Evolutionary conservation across 768 basidiomycete species (phyloP).

Genomic region (Macrolepiota dolichaula): DNA sequence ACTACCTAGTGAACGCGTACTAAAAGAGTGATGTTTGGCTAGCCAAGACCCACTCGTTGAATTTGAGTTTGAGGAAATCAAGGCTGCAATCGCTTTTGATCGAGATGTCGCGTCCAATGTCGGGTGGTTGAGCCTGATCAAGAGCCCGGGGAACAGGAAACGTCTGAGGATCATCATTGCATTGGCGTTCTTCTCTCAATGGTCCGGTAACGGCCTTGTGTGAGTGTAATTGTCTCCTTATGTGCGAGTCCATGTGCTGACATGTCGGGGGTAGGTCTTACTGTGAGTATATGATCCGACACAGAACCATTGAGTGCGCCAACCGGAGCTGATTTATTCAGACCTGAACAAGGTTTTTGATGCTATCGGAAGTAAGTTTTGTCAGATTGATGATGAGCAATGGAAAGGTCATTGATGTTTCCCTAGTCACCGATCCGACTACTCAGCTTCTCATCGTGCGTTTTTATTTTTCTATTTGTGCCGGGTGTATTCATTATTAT

Average conservation of each 20-base stretch:
- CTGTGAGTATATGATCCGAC: constrained; percentile 24
- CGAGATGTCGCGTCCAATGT: constrained; percentile 36
- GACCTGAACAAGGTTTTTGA: constrained; percentile 53
- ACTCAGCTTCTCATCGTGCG: constrained; percentile 40
- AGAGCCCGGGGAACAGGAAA: constrained; percentile 47
- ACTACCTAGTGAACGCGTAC: not conserved
- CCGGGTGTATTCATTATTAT: not conserved
- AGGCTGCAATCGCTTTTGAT: constrained; percentile 47
- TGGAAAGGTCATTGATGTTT: constrained; percentile 1
- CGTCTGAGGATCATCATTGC: constrained; percentile 56
- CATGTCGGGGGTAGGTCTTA: constrained; percentile 35
- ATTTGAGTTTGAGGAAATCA: constrained; percentile 66
- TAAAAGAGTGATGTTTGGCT: not conserved
- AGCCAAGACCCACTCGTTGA: constrained; percentile 54
- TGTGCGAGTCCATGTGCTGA: constrained; percentile 16
- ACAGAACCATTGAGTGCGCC: not conserved
- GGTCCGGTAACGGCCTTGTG: constrained; percentile 53
- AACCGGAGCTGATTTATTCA: constrained; percentile 3
- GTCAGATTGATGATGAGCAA: not conserved
- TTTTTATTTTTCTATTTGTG: not conserved
- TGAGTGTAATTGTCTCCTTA: constrained; percentile 16
- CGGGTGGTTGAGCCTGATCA: constrained; percentile 44
- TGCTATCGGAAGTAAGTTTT: constrained; percentile 39
- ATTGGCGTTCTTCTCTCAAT: constrained; percentile 59
- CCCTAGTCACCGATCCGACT: constrained; percentile 37